A percentile compares a stretch with the other conserved stretches of the same genome.
Conservation (phyloP, 306 rosid genomes). For the Prunus mume region DNA sequence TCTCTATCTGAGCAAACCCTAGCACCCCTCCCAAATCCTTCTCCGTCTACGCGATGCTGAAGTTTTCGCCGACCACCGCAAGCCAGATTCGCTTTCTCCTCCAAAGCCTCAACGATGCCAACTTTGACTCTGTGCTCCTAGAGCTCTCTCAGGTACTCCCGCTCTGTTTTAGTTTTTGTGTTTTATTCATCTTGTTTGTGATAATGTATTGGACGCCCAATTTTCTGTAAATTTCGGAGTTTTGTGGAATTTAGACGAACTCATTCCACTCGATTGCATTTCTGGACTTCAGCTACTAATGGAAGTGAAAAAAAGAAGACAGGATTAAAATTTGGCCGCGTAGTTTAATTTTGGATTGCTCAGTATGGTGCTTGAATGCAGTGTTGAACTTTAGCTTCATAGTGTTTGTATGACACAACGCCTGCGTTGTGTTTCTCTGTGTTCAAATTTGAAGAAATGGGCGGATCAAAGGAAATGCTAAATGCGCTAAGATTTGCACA, state of each 20-base stretch:
- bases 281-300: not conserved
- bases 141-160: conserved; percentile 68
- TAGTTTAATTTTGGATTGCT: not conserved
- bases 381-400: not conserved
- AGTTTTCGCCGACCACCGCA: conserved; percentile 53
- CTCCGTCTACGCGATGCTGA: conserved; percentile 39
- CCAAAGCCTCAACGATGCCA: conserved; percentile 61
- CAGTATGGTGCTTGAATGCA: not conserved
- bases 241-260: not conserved
- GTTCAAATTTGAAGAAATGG: not conserved
- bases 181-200: not conserved
- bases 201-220: not conserved
- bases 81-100: conserved; percentile 89
- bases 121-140: conserved; percentile 65
- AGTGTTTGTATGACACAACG: too few species aligned
- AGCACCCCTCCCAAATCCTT: not conserved
- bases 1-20: conserved; percentile 31
- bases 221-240: not conserved
- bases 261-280: not conserved
- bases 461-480: not conserved
- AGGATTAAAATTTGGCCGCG: not conserved
- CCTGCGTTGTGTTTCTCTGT: too few species aligned
- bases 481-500: not conserved
- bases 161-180: not conserved
- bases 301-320: not conserved